These are phyloP conservation scores for Cucurbita moschata DNA, from an alignment of 306 rosid species.

Conservation along the genomic window DNA sequence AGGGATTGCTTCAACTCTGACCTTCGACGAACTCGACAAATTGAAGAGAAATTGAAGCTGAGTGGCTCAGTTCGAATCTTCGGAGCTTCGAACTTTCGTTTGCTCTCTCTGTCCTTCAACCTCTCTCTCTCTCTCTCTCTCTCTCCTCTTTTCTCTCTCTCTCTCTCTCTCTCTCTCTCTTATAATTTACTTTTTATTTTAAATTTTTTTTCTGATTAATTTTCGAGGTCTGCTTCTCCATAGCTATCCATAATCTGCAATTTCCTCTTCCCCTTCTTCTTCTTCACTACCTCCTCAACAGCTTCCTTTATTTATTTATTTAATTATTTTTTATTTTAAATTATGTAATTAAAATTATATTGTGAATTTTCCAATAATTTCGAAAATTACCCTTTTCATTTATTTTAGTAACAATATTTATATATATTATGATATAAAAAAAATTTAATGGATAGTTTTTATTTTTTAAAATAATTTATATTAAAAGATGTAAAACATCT, in stretches of 20 bases:
- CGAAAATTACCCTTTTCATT: not conserved
- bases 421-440: too few species aligned
- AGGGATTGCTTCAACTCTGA: conserved; percentile 47
- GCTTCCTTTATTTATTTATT: not conserved
- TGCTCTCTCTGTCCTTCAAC: not conserved
- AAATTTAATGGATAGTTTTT: too few species aligned
- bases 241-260: conserved; percentile 1
- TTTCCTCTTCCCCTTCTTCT: not conserved
- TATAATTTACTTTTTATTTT: not conserved
- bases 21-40: conserved; percentile 34
- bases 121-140: not conserved
- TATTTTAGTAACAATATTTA: too few species aligned
- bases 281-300: not conserved
- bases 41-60: conserved; percentile 59
- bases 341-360: not conserved
- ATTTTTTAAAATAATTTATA: too few species aligned
- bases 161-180: not conserved
- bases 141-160: not conserved
- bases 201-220: not conserved
- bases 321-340: not conserved
- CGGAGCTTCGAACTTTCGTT: conserved; percentile 26
- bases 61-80: conserved; percentile 40
- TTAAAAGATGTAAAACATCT: too few species aligned
- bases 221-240: not conserved
- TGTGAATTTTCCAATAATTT: not conserved